Percentiles rank a stretch among this genome's conserved stretches.
Conservation (phyloP, 208 protist species). For the Phytomonas francai region DNA sequence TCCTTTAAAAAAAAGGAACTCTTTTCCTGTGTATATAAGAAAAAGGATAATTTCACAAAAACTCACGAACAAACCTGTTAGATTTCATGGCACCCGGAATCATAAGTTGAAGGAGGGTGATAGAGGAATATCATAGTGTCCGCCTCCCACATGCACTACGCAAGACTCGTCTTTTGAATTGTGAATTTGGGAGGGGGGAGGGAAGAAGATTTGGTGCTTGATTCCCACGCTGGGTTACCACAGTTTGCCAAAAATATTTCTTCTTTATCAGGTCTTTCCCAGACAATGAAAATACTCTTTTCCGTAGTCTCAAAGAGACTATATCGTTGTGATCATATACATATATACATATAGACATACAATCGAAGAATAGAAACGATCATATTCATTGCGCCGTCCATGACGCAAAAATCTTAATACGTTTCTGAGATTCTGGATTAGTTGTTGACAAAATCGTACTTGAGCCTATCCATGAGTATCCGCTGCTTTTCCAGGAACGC, state of each 20-base stretch:
- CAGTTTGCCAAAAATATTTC: neutral
- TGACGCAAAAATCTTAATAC: too few relatives aligned
- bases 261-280: neutral
- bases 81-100: neutral
- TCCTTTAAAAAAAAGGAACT: neutral
- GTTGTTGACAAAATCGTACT: neutral
- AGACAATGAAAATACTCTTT: constrained; percentile 6
- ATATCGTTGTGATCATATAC: neutral
- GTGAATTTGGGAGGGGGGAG: neutral
- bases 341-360: too few relatives aligned
- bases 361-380: too few relatives aligned
- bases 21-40: neutral
- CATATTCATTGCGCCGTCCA: too few relatives aligned
- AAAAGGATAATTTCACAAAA: neutral
- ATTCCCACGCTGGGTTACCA: neutral
- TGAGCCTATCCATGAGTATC: neutral
- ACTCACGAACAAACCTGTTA: neutral
- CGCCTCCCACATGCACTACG: neutral
- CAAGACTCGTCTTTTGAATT: neutral
- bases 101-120: neutral
- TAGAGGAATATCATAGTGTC: neutral
- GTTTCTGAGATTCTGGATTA: neutral
- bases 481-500: neutral
- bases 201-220: neutral
- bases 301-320: constrained; percentile 2